Conservation (phyloP, 148 eudicot species). For the Nyssa sinensis region DNA sequence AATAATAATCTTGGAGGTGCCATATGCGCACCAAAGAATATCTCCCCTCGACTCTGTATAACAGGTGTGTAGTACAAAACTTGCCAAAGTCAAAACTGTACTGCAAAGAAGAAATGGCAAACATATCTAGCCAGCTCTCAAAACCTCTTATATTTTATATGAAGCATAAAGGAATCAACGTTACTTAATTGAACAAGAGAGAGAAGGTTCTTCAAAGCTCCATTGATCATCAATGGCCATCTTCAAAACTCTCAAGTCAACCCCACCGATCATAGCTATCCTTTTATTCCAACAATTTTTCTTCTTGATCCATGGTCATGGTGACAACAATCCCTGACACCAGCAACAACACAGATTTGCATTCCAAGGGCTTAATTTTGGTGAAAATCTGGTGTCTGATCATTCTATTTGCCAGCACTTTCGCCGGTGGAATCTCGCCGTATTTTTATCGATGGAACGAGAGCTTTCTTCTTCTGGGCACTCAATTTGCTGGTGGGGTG, state of each 20-base stretch:
- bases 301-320: conserved; percentile 38
- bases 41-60: background rate
- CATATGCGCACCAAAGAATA: too few relatives aligned
- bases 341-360: conserved; percentile 12
- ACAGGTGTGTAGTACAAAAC: conserved; percentile 38
- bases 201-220: background rate
- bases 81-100: conserved; percentile 51
- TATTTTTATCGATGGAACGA: conserved; percentile 67
- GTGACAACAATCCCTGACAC: conserved; percentile 27
- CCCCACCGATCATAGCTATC: conserved; percentile 20
- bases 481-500: conserved; percentile 77
- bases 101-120: conserved; percentile 21
- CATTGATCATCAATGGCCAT: conserved; percentile 26
- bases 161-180: background rate
- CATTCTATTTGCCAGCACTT: conserved; percentile 63
- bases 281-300: conserved; percentile 37
- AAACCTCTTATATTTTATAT: background rate
- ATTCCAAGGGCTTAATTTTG: conserved; percentile 39
- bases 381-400: conserved; percentile 68
- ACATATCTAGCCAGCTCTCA: background rate
- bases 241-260: conserved; percentile 37
- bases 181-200: conserved; percentile 1
- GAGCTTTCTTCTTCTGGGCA: conserved; percentile 62
- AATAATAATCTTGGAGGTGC: too few relatives aligned
- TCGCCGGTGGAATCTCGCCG: conserved; percentile 69